These are phyloP conservation scores for Exophiala sp. DNA, from an alignment of 2,329 filamentous ascomycete species.

Conservation along the genomic window DNA sequence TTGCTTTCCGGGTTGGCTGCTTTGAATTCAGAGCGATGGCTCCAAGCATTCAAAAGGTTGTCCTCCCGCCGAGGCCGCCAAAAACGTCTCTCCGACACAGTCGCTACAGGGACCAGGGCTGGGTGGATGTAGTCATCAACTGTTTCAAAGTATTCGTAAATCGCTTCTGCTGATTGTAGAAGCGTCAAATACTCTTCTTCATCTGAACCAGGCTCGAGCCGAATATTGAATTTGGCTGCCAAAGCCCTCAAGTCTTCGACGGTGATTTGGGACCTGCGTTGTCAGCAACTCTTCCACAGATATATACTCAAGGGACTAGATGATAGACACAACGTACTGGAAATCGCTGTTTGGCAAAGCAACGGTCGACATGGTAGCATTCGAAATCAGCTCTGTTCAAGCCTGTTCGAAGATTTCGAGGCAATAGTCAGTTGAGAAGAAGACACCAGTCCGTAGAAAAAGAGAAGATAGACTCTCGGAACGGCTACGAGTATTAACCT, in stretches of 20 bases:
- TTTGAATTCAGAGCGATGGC: conserved; percentile 32
- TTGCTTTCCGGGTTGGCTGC: conserved; percentile 20
- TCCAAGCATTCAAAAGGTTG: conserved; percentile 41
- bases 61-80: conserved; percentile 24
- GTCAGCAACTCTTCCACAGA: not conserved
- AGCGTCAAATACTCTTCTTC: conserved; percentile 25
- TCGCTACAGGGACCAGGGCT: conserved; percentile 28
- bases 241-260: conserved; percentile 4
- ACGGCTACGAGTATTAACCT: no score
- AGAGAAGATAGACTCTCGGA: no score
- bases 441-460: not conserved
- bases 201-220: conserved; percentile 1
- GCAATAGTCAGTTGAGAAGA: no score
- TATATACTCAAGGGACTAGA: not conserved
- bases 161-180: conserved; percentile 25
- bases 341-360: conserved; percentile 5
- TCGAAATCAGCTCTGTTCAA: not conserved
- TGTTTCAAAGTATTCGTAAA: conserved; percentile 28
- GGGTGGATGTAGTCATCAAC: conserved; percentile 36
- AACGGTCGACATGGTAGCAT: conserved; percentile 1
- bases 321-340: not conserved
- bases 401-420: not conserved
- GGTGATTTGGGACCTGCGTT: conserved; percentile 1
- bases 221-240: conserved; percentile 9
- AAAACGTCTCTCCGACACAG: conserved; percentile 10